Evolutionary conservation across 2,329 filamentous ascomycete genomes (phyloP).

Genomic region (Colletotrichum sp.): DNA sequence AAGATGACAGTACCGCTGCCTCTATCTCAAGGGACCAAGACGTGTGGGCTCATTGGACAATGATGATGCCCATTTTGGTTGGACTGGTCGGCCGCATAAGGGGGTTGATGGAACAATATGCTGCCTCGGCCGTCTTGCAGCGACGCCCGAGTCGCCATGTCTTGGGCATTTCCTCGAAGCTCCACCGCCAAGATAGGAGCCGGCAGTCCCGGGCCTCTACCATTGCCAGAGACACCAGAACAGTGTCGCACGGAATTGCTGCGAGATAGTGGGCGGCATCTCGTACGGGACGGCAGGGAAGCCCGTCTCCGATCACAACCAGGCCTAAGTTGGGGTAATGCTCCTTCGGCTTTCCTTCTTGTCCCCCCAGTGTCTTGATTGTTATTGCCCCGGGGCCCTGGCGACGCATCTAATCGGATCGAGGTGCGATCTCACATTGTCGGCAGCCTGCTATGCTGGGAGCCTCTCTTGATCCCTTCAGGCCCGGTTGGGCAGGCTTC

Average conservation of each 20-base stretch:
- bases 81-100: background rate
- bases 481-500: background rate
- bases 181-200: background rate
- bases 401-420: background rate
- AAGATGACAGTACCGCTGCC: background rate
- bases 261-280: background rate
- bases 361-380: background rate
- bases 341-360: background rate
- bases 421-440: background rate
- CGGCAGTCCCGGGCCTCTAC: background rate
- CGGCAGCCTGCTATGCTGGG: background rate
- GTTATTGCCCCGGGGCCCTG: background rate
- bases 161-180: background rate
- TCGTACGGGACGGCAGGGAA: background rate
- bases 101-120: background rate
- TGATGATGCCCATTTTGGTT: background rate
- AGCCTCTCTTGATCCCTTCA: background rate
- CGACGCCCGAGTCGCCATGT: slow-evolving; percentile 2
- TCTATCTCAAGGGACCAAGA: background rate
- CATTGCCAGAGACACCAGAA: background rate
- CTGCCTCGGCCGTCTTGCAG: background rate
- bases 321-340: background rate
- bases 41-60: background rate
- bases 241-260: background rate
- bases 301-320: background rate